Percentiles rank a stretch among this genome's conserved stretches.
phyloP scores from a whole-genome alignment of 2,329 filamentous ascomycete genomes.

The Pyrenophora teres region DNA sequence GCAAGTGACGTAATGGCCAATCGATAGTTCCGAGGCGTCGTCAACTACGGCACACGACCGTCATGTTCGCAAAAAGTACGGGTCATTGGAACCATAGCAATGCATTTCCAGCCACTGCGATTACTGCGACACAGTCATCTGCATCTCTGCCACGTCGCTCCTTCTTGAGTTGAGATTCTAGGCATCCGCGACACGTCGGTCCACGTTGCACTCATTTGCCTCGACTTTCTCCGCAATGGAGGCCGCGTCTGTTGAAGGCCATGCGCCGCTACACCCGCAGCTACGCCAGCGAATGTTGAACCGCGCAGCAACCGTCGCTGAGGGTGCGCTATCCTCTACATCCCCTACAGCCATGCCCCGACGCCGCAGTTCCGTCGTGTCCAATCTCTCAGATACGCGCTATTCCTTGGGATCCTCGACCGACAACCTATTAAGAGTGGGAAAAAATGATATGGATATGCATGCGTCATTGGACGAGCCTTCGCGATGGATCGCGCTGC shows the following conservation, averaged over 20 bases:
- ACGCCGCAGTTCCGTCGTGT: constrained; percentile 77
- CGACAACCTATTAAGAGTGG: constrained; percentile 67
- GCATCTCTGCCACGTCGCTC: constrained; percentile 3
- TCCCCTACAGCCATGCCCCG: constrained; percentile 41
- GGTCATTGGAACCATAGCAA: constrained; percentile 16
- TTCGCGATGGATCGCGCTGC: constrained; percentile 77
- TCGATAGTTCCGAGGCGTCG: constrained; percentile 8
- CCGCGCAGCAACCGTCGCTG: constrained; percentile 42
- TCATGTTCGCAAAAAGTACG: constrained; percentile 9
- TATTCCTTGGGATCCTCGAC: constrained; percentile 68
- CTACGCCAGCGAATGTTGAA: constrained; percentile 45
- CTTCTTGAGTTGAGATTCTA: constrained; percentile 1
- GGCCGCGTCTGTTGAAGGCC: constrained; percentile 25
- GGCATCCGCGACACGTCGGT: not conserved
- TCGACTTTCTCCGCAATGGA: constrained; percentile 31
- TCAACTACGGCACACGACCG: constrained; percentile 13
- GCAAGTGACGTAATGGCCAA: constrained; percentile 20
- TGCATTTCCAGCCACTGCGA: constrained; percentile 12
- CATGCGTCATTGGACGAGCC: constrained; percentile 55
- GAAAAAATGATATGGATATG: constrained; percentile 34
- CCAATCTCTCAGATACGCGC: constrained; percentile 74
- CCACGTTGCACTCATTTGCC: constrained; percentile 5
- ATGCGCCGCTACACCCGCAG: constrained; percentile 29
- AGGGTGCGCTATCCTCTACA: constrained; percentile 32
- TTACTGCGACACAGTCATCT: constrained; percentile 5